Base-by-base conservation (phyloP, 345 rosid genomes). In the Turnera subulata region DNA sequence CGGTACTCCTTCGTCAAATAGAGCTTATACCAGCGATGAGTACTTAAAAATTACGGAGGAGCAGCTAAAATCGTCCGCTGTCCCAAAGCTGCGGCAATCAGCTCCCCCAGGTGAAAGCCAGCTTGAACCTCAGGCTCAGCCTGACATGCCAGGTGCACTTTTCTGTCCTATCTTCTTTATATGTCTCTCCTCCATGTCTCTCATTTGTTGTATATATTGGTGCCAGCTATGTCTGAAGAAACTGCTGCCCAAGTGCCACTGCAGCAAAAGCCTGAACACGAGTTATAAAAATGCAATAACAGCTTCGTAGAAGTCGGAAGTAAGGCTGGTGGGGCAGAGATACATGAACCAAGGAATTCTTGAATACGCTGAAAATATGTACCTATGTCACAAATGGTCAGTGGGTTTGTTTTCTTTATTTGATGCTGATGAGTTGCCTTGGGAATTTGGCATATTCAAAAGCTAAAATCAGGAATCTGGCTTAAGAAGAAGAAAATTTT, bases 41-140 rank as follows among this genome's bases (percentile, higher is more conserved):
- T 83, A 80, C 70, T 71, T 85, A 68, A 87, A 82, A 82, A 46
- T 87, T 58, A 85, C 96, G 1, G 94, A 93, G 61, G 94, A 85
- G 69, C 99, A 87, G 73, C 82, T 87, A 25, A 82, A 87, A 66
- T 80, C 91, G 72, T 58, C 74, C 1, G 78, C 82, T 58, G 46
- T 66, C 25, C 61, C 49, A 49, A 73, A 78, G 37, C 65, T 54
- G 50, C 60, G 6, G 17, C 81, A 66, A 65, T 60, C 79, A 40
- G 39, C 67, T 17, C 53, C 76, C 21, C 21, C 61, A 0, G 68
- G 10, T 33, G 75, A 72, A 66, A 78, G 67, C 65, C 74, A 68
- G 18, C 24, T 46, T 9, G 83, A 73, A 62, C 62, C 76, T 54
- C 73, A 64, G 55, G 42, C 48, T 71, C 71, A 71, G 66, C 54